These are phyloP conservation scores for Ampelocalamus luodianensis DNA, from an alignment of 176 grass and related monocot species.

Conservation along the genomic window DNA sequence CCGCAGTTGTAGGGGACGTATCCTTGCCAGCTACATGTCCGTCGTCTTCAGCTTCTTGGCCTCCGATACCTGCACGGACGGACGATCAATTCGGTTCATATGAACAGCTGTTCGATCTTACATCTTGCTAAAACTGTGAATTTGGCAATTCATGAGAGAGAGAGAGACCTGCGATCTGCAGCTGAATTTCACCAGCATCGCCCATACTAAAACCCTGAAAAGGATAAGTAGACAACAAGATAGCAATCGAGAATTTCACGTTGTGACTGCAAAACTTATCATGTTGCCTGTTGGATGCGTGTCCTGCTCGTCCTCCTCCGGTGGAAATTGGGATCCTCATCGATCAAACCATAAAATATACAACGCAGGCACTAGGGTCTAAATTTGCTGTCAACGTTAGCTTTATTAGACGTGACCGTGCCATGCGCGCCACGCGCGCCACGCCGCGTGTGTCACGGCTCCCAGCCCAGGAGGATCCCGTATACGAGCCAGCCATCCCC, in stretches of 20 bases:
- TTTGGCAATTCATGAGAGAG: background rate
- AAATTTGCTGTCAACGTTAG: slow-evolving; percentile 28
- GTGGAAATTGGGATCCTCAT: background rate
- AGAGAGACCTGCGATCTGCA: slow-evolving; percentile 47
- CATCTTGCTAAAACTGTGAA: background rate
- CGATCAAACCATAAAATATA: background rate
- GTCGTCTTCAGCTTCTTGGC: slow-evolving; percentile 9
- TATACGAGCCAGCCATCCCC: too few species aligned
- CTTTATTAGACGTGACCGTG: too few species aligned
- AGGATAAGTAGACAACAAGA: background rate
- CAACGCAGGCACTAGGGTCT: slow-evolving; percentile 7
- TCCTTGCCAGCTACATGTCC: background rate
- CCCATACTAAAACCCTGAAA: slow-evolving; percentile 27
- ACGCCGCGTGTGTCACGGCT: too few species aligned
- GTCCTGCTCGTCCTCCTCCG: background rate
- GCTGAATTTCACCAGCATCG: slow-evolving; percentile 49
- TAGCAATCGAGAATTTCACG: background rate
- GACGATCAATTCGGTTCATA: background rate
- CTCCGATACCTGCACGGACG: slow-evolving; percentile 36
- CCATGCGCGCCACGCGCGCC: too few species aligned
- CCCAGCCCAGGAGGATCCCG: too few species aligned
- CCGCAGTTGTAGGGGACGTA: background rate
- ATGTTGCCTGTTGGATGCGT: background rate
- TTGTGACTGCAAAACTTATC: background rate
- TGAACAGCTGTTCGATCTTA: background rate